phyloP scores from a whole-genome alignment of 2,329 filamentous ascomycete genomes.

The Neonectria coccinea region DNA sequence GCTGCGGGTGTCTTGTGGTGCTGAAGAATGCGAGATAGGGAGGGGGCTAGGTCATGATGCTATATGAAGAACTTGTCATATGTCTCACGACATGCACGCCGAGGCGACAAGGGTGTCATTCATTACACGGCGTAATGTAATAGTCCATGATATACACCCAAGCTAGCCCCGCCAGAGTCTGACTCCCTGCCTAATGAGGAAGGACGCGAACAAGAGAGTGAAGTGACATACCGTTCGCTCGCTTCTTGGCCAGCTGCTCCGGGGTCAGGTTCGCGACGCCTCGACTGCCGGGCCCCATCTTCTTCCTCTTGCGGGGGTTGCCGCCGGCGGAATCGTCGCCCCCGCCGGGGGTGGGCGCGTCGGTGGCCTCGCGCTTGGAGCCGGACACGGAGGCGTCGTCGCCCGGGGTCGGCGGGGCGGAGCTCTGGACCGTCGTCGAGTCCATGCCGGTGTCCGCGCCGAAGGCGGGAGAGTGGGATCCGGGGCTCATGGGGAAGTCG shows the following conservation, averaged over 20 bases:
- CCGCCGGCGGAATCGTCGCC: constrained; percentile 36
- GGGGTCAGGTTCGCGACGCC: constrained; percentile 75
- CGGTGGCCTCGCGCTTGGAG: constrained; percentile 40
- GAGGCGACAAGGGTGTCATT: not conserved
- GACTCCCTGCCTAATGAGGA: not conserved
- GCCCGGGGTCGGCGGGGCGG: constrained; percentile 26
- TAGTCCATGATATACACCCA: not conserved
- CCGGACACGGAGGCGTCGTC: constrained; percentile 13
- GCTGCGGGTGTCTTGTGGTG: constrained; percentile 27
- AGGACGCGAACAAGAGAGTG: not conserved
- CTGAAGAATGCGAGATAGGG: not conserved
- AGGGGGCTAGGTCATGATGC: not conserved
- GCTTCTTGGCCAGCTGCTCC: constrained; percentile 78
- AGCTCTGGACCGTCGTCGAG: constrained; percentile 33
- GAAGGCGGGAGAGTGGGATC: constrained; percentile 35
- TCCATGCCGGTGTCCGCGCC: constrained; percentile 14
- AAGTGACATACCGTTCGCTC: constrained; percentile 64
- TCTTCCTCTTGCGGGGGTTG: constrained; percentile 58
- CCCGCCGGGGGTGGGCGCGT: constrained; percentile 38
- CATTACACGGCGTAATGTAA: not conserved
- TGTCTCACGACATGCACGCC: too few species aligned
- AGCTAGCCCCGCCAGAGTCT: not conserved
- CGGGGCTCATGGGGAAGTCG: constrained; percentile 36
- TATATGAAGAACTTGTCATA: not conserved
- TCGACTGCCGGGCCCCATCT: constrained; percentile 57